These are phyloP conservation scores for Trichoderma sp. DNA, from an alignment of 2,329 filamentous ascomycete genomes.

Conservation along the genomic window DNA sequence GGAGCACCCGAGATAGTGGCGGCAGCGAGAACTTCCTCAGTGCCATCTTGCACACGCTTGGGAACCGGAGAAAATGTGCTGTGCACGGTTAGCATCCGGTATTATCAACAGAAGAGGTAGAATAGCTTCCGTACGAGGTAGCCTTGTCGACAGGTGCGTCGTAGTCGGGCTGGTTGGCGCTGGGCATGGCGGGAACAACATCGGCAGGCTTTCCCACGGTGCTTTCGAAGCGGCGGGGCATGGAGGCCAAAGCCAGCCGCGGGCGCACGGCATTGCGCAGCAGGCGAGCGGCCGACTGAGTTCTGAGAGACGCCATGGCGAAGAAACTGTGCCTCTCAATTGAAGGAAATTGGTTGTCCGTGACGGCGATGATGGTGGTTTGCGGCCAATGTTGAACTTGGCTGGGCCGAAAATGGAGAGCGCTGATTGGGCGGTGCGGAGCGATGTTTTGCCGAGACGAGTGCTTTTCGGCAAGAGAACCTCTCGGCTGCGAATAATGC, in stretches of 20 bases:
- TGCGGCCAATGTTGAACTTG: constrained; percentile 31
- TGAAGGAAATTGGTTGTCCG: constrained; percentile 18
- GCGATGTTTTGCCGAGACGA: constrained; percentile 46
- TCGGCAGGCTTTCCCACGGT: constrained; percentile 44
- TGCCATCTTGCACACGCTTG: constrained; percentile 85
- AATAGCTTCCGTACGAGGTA: constrained; percentile 65
- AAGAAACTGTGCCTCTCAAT: constrained; percentile 33
- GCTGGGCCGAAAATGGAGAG: constrained; percentile 20
- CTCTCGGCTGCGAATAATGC: constrained; percentile 28
- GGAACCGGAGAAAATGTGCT: constrained; percentile 91
- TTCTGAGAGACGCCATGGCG: constrained; percentile 65
- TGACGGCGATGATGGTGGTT: constrained; percentile 23
- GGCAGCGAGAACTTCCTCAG: constrained; percentile 76
- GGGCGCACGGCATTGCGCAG: constrained; percentile 46
- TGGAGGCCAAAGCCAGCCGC: constrained; percentile 40
- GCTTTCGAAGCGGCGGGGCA: constrained; percentile 56
- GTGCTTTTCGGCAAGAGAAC: constrained; percentile 49
- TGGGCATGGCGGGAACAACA: constrained; percentile 38
- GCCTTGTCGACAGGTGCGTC: constrained; percentile 78
- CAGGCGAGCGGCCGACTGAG: constrained; percentile 51
- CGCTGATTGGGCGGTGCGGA: constrained; percentile 45
- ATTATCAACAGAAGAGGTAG: neutral
- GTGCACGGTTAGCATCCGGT: constrained; percentile 5
- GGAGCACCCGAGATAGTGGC: constrained; percentile 89
- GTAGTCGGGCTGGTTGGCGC: constrained; percentile 75